These are phyloP conservation scores for Vitis hybrid DNA, from an alignment of 177 flowering plant genomes.

Conservation along the genomic window DNA sequence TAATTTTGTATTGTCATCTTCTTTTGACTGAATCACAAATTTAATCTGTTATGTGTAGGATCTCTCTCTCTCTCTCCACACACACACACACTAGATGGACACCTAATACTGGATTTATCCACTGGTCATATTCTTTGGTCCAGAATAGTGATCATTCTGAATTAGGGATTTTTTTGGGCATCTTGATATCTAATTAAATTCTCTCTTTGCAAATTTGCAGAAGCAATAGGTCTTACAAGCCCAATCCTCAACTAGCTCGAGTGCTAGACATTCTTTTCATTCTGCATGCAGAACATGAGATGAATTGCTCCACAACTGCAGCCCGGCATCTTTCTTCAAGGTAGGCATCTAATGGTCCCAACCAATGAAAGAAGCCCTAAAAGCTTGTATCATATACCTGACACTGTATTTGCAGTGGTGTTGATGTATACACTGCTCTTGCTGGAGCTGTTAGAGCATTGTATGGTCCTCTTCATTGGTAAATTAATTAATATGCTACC, in stretches of 20 bases:
- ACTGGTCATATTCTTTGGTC: not conserved
- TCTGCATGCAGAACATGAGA: slow-evolving; percentile 98
- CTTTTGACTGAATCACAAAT: too few species aligned
- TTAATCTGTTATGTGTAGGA: too few species aligned
- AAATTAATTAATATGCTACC: too few species aligned
- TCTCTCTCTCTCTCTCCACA: not conserved
- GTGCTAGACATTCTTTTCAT: slow-evolving; percentile 87
- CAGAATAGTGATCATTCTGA: not conserved
- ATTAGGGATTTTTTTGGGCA: not conserved
- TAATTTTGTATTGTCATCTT: too few species aligned
- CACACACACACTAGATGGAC: not conserved
- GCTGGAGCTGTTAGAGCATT: too few species aligned
- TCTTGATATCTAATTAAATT: not conserved
- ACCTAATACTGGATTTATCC: not conserved
- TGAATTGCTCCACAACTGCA: slow-evolving; percentile 99
- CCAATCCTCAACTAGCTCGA: slow-evolving; percentile 94
- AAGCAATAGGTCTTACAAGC: slow-evolving; percentile 85
- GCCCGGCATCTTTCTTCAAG: slow-evolving; percentile 98
- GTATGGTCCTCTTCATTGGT: too few species aligned
- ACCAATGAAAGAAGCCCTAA: slow-evolving; percentile 2
- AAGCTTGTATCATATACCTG: slow-evolving; percentile 3
- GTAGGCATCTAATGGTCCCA: slow-evolving; percentile 32
- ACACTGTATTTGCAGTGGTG: slow-evolving; percentile 61
- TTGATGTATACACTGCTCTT: slow-evolving; percentile 10
- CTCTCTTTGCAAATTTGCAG: slow-evolving; percentile 42